Evolutionary conservation across 805 yeast genomes (phyloP).

Genomic region (Starmerella powellii): DNA sequence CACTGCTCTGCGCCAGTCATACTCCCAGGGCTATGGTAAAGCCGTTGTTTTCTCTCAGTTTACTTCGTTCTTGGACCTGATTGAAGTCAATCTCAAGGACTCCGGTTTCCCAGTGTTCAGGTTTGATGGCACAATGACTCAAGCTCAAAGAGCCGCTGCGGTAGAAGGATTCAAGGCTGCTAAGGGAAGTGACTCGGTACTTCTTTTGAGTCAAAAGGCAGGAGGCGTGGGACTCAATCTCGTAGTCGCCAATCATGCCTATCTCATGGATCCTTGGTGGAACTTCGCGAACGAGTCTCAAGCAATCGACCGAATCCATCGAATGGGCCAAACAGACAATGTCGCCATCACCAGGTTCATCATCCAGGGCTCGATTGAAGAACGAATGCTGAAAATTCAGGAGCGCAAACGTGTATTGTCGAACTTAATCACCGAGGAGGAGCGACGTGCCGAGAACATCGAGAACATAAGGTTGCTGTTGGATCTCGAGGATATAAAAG

Average conservation of each 20-base stretch:
- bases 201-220: conserved; percentile 70
- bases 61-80: conserved; percentile 65
- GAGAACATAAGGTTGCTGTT: conserved; percentile 30
- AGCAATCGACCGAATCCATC: conserved; percentile 80
- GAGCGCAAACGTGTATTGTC: conserved; percentile 48
- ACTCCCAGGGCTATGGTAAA: conserved; percentile 47
- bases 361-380: conserved; percentile 72
- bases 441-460: conserved; percentile 27
- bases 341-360: conserved; percentile 74
- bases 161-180: conserved; percentile 41
- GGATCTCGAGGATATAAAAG: conserved; percentile 20
- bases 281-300: conserved; percentile 83
- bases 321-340: conserved; percentile 69
- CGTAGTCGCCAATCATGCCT: conserved; percentile 74
- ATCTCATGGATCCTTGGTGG: conserved; percentile 97
- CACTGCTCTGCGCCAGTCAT: conserved; percentile 31
- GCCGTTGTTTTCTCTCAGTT: conserved; percentile 87
- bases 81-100: conserved; percentile 46
- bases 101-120: conserved; percentile 47
- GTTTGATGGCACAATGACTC: conserved; percentile 69
- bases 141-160: conserved; percentile 52
- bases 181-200: conserved; percentile 32
- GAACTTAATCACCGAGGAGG: conserved; percentile 30
- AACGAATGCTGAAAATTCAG: conserved; percentile 76
- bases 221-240: conserved; percentile 91